Base-by-base conservation (phyloP, 2,329 filamentous ascomycete genomes). In the Aspergillus jensenii region DNA sequence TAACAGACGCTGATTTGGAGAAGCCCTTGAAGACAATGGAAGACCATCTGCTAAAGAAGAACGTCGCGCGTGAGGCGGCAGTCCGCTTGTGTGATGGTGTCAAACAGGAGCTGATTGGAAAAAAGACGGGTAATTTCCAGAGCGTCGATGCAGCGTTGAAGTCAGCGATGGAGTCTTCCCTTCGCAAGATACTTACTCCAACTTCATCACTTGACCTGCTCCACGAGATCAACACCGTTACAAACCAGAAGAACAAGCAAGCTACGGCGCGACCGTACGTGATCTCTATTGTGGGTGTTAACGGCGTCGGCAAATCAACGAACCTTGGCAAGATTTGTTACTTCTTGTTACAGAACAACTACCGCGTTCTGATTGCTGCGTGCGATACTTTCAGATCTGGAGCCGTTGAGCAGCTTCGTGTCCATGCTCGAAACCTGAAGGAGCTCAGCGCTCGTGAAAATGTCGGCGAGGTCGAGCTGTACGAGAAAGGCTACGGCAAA, bases 291-390 rank as follows among this genome's bases (percentile, higher is more conserved):
- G 95, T 99, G 44, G 95, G 95, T 61, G 95, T 99, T 72, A 99
- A 99, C 74, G 95, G 95, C 54, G 95, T 99, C 39, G 95, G 95
- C 71, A 99, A 99, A 79, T 97, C 93, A 15, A 99, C 95, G 52
- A 98, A 97, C 72, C 82, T 99, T 39, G 93, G 91, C 75, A 99
- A 99, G 77, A 96, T 99, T 65, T 96, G 93, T 75, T 99, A 95
- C 78, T 99, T 99, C 79, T 82, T 99, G 39, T 82, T 99, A 33
- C 93, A 99, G 76, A 99, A 99, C 81, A 93, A 96, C 73, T 96
- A 96, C 81, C 90, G 90, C 70, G 92, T 99, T 15, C 84, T 99
- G 57, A 91, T 99, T 65, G 93, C 91, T 14, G 93, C 95, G 9
- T 95, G 91, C 67, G 93, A 99, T 74, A 99, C 95, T 3, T 99